Evolutionary conservation across 1,284 basidiomycete species (phyloP).

Genomic region (Singerocomus rubriflavus): DNA sequence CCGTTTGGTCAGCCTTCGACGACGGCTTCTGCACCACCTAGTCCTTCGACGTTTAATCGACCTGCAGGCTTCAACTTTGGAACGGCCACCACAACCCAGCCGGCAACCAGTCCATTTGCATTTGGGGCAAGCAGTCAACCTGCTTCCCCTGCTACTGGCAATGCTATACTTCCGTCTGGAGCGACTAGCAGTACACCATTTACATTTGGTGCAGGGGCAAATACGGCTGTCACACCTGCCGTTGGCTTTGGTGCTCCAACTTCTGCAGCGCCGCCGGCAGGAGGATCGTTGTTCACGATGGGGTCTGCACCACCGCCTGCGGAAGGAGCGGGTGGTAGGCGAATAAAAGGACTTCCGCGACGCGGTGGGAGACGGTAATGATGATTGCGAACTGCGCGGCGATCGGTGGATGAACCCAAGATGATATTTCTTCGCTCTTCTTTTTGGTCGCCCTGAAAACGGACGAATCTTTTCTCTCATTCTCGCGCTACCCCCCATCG

Average conservation of each 20-base stretch:
- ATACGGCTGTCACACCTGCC: constrained; percentile 35
- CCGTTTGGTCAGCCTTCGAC: constrained; percentile 42
- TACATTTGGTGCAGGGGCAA: constrained; percentile 27
- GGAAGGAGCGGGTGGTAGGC: constrained; percentile 38
- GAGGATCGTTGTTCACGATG: constrained; percentile 52
- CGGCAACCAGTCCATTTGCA: constrained; percentile 24
- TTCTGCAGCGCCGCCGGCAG: constrained; percentile 33
- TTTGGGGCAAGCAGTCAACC: constrained; percentile 45
- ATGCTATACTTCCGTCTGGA: constrained; percentile 34
- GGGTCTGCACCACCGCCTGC: constrained; percentile 44
- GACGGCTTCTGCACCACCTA: constrained; percentile 47
- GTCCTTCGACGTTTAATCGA: constrained; percentile 47
- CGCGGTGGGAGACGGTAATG: constrained; percentile 31
- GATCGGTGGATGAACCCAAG: constrained; percentile 13
- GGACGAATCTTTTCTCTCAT: constrained; percentile 9
- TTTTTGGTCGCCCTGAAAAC: constrained; percentile 15
- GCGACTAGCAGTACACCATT: constrained; percentile 43
- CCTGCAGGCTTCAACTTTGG: constrained; percentile 39
- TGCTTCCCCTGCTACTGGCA: constrained; percentile 50
- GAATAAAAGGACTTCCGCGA: constrained; percentile 54
- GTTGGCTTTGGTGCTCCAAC: constrained; percentile 41
- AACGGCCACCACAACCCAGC: constrained; percentile 30
- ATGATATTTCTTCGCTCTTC: constrained; percentile 2
- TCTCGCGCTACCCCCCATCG: constrained; percentile 15
- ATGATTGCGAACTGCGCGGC: constrained; percentile 11